Base-by-base conservation (phyloP, 257 asterid genomes). In the Capsicum chinense region DNA sequence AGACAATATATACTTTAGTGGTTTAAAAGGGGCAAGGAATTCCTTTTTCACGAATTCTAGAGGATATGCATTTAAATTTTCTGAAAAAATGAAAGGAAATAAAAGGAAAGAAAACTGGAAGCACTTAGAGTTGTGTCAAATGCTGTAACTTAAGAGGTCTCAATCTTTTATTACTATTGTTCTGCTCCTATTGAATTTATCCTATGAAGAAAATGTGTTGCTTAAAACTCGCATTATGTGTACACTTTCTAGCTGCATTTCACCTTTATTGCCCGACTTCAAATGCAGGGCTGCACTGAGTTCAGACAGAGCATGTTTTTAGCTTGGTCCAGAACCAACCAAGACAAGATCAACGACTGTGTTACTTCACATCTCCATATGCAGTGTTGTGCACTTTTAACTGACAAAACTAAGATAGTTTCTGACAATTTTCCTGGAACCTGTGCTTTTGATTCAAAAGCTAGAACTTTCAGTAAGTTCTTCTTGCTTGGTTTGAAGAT, bases 351-450 rank as follows among this genome's bases (percentile, higher is more conserved):
- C 19, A 21, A 50, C 60, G 60, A 74, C 42, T 48, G n/a, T 44
- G 12, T 73, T 73, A 50, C 80, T 11, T 73, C 80, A 48, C 80
- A 19, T 71, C 58, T 47, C 58, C 79, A 47, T 48, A 71, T 71
- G 58, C 79, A 47, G 15, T 47, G 79, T 71, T 10, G 58, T 71
- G 39, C 58, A 47, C 37, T n/a, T 71, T 71, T 71, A 71, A 37
- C 39, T 47, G 79, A 48, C 79, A 71, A 35, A 71, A 44, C 58
- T 71, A 47, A 47, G 57, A n/a, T n/a, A 71, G 11, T 47, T 1
- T 71, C 79, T 10, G 79, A n/a, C 57, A 47, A 47, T n/a, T 10
- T 71, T 71, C 79, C 17, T 47, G 58, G 79, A 71, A 48, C n/a
- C 11, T 0, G 2, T 73, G n/a, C n/a, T 47, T 73, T 73, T 73